phyloP scores from a whole-genome alignment of 2,329 filamentous ascomycete species.

The Fonsecaea monophora region DNA sequence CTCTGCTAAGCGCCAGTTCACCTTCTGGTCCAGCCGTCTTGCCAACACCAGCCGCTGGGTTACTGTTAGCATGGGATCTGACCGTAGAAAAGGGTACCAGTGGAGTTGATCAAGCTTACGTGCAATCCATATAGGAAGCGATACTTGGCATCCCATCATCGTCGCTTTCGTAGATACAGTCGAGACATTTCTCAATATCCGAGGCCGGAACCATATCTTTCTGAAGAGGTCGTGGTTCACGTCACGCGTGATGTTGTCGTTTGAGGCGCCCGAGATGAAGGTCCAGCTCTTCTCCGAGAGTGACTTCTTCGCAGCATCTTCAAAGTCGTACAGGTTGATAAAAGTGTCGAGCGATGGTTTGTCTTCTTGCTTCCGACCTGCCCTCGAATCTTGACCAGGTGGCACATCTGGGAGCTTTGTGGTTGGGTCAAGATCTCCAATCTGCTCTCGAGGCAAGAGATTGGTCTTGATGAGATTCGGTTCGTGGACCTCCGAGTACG shows the following conservation, averaged over 20 bases:
- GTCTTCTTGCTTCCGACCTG: slow-evolving; percentile 30
- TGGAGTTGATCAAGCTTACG: slow-evolving; percentile 7
- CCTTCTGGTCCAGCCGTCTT: slow-evolving; percentile 53
- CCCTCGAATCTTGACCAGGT: slow-evolving; percentile 7
- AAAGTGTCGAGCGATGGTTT: slow-evolving; percentile 34
- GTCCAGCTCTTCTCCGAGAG: slow-evolving; percentile 41
- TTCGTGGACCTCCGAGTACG: slow-evolving; percentile 54
- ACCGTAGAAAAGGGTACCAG: background rate
- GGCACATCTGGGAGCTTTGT: slow-evolving; percentile 18
- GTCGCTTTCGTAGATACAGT: slow-evolving; percentile 47
- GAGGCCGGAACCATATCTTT: slow-evolving; percentile 55
- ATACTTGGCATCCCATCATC: slow-evolving; percentile 34
- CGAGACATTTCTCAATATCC: slow-evolving; percentile 52
- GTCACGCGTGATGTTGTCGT: slow-evolving; percentile 33
- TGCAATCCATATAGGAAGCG: slow-evolving; percentile 36
- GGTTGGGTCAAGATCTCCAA: slow-evolving; percentile 24
- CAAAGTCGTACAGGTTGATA: slow-evolving; percentile 37
- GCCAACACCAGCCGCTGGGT: slow-evolving; percentile 43
- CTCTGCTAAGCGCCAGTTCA: slow-evolving; percentile 51
- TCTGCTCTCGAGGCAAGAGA: slow-evolving; percentile 39
- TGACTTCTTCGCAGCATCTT: slow-evolving; percentile 30
- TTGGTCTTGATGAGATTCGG: slow-evolving; percentile 49
- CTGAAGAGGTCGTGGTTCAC: slow-evolving; percentile 45
- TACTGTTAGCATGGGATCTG: background rate
- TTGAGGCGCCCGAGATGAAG: slow-evolving; percentile 42